A percentile compares a stretch with the other conserved stretches of the same genome.
These are phyloP conservation scores for Alternaria consortialis DNA, from an alignment of 2,329 filamentous ascomycete species.

Conservation along the genomic window DNA sequence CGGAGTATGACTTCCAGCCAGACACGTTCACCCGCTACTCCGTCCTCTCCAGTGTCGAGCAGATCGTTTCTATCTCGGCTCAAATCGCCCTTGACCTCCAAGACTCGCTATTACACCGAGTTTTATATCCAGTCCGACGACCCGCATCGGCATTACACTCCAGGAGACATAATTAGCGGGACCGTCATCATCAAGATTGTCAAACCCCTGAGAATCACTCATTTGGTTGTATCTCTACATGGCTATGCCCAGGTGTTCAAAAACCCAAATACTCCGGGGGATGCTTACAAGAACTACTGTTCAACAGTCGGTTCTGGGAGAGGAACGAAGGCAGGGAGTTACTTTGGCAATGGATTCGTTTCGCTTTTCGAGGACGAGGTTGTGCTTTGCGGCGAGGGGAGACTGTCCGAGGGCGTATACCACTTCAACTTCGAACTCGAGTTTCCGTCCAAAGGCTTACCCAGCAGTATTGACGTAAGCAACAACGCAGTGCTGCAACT, in stretches of 20 bases:
- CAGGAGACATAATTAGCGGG: conserved; percentile 78
- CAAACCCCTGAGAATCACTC: conserved; percentile 79
- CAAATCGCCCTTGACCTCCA: conserved; percentile 63
- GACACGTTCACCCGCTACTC: conserved; percentile 42
- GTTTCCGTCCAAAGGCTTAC: conserved; percentile 73
- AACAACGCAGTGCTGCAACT: conserved; percentile 14
- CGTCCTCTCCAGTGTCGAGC: conserved; percentile 38
- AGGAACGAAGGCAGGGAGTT: conserved; percentile 62
- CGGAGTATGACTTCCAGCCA: conserved; percentile 53
- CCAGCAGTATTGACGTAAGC: conserved; percentile 94
- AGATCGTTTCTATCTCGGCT: conserved; percentile 62
- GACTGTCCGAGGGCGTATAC: conserved; percentile 76
- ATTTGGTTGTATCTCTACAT: conserved; percentile 79
- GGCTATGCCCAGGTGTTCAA: conserved; percentile 84
- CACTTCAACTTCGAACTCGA: conserved; percentile 81
- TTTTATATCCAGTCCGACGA: conserved; percentile 81
- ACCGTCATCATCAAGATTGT: conserved; percentile 75
- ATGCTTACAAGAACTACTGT: conserved; percentile 59
- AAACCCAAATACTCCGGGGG: conserved; percentile 68
- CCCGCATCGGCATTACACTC: conserved; percentile 78
- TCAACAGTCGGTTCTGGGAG: conserved; percentile 63
- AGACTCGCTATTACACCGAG: conserved; percentile 74
- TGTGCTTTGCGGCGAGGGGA: conserved; percentile 79
- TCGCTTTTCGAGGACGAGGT: conserved; percentile 84
- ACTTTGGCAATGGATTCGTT: conserved; percentile 80